Conservation (phyloP, 78 protist genomes). For the Anaeramoeba ignava region DNA sequence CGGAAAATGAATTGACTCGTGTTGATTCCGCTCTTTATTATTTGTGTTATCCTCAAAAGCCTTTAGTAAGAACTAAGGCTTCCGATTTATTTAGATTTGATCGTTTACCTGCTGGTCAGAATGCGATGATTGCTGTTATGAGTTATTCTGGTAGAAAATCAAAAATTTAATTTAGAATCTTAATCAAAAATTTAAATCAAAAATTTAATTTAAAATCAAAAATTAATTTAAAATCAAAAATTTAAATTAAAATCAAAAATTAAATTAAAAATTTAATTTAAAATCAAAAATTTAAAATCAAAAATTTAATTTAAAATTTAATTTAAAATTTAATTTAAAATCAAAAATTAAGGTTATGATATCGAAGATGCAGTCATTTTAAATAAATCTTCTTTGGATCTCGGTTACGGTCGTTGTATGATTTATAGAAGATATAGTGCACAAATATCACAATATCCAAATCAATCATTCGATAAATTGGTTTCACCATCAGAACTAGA, state of each 20-base stretch:
- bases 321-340: no score
- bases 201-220: no score
- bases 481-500: neutral
- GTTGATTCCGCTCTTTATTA: conserved; percentile 82
- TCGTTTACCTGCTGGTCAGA: conserved; percentile 84
- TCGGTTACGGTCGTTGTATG: conserved; percentile 81
- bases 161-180: neutral
- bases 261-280: no score
- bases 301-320: no score
- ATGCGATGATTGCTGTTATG: conserved; percentile 96
- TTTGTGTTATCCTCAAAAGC: conserved; percentile 71
- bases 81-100: conserved; percentile 50
- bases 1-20: conserved; percentile 84
- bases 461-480: neutral
- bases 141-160: neutral
- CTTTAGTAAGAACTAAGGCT: conserved; percentile 67
- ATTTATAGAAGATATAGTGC: conserved; percentile 53
- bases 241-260: no score
- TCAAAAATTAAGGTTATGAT: conserved; percentile 93
- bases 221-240: no score
- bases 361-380: conserved; percentile 98
- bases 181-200: no score
- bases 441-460: neutral
- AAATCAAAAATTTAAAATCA: no score
- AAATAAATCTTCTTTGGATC: conserved; percentile 85